Conservation (phyloP, 768 basidiomycete genomes). For the Boletus reticuloceps region DNA sequence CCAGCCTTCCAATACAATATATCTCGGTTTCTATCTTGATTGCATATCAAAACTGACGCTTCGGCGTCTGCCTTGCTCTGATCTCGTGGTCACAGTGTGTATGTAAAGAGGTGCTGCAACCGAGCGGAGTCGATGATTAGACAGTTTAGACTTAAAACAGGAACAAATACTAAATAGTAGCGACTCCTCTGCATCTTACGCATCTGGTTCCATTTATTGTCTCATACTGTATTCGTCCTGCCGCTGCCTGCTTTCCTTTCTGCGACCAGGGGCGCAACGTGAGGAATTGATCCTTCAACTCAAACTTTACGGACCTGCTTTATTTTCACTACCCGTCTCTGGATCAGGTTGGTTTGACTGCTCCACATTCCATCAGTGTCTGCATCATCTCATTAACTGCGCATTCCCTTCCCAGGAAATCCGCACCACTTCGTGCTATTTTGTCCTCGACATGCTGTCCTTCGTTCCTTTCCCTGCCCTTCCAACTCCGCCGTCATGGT, state of each 20-base stretch:
- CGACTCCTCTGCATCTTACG: neutral
- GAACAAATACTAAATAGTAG: constrained; percentile 14
- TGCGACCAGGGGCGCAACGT: neutral
- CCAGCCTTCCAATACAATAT: neutral
- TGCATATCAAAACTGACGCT: neutral
- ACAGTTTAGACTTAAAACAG: constrained; percentile 12
- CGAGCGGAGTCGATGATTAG: too few relatives aligned
- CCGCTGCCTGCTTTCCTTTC: neutral
- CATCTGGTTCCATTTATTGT: too few relatives aligned
- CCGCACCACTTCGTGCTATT: constrained; percentile 3
- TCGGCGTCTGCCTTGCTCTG: neutral
- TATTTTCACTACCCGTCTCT: neutral
- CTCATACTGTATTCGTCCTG: neutral
- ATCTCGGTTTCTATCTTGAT: neutral
- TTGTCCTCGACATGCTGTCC: constrained; percentile 29
- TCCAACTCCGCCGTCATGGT: constrained; percentile 85
- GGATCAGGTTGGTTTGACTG: neutral
- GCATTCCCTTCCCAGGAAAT: constrained; percentile 13
- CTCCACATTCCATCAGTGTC: constrained; percentile 2
- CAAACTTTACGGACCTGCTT: neutral
- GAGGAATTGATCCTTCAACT: neutral
- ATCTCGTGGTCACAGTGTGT: too few relatives aligned
- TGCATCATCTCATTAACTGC: constrained; percentile 4
- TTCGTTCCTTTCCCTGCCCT: constrained; percentile 46
- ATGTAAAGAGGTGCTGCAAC: too few relatives aligned